Evolutionary conservation across 805 yeast genomes (phyloP).

Genomic region (Cyberlindnera samutprakarnensis): DNA sequence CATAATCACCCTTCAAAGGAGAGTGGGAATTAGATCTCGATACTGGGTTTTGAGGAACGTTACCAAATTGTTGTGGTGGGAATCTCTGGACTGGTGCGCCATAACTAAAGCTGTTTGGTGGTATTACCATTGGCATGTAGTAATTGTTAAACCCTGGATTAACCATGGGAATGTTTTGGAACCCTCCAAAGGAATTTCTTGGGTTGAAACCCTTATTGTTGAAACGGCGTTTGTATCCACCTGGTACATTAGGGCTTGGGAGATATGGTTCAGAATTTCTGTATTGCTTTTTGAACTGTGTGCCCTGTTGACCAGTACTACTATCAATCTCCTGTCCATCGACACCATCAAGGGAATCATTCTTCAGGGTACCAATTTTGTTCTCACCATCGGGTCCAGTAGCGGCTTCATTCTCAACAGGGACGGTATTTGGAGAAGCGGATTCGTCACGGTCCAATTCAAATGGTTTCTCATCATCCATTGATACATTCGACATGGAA

Average conservation of each 20-base stretch:
- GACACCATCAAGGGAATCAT: no score
- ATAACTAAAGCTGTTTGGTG: background rate
- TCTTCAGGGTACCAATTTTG: no score
- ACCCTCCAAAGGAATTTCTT: slow-evolving; percentile 18
- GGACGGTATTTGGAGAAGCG: no score
- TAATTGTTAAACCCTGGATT: slow-evolving; percentile 6
- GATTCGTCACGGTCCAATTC: no score
- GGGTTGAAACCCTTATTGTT: slow-evolving; percentile 8
- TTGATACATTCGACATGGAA: slow-evolving; percentile 1
- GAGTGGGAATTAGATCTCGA: slow-evolving; percentile 18
- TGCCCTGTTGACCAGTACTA: background rate
- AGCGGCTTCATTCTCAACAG: no score
- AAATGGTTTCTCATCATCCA: no score
- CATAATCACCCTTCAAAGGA: slow-evolving; percentile 10
- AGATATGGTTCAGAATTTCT: slow-evolving; percentile 17
- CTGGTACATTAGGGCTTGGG: slow-evolving; percentile 2
- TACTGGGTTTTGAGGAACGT: background rate
- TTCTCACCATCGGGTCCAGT: no score
- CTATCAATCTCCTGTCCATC: no score
- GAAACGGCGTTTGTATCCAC: slow-evolving; percentile 7
- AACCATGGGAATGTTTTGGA: slow-evolving; percentile 6
- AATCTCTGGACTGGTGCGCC: slow-evolving; percentile 1
- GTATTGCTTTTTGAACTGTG: slow-evolving; percentile 7
- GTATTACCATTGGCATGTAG: slow-evolving; percentile 6
- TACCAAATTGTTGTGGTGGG: slow-evolving; percentile 3